These are phyloP conservation scores for Botryobasidium botryosum DNA, from an alignment of 768 basidiomycete genomes.

Conservation along the genomic window DNA sequence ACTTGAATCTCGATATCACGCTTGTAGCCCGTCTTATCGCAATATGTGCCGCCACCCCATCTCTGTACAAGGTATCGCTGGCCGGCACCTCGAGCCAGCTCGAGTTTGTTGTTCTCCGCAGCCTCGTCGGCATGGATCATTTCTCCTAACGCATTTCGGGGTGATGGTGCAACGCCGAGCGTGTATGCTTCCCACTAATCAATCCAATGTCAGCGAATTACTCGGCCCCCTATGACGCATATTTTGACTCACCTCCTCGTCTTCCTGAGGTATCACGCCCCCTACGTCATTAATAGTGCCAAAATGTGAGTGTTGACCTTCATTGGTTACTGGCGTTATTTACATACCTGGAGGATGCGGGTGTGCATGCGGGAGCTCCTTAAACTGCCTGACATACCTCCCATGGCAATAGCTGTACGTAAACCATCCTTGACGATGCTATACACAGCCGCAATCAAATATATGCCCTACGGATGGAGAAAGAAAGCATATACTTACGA, in stretches of 20 bases:
- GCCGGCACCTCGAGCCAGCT: constrained; percentile 62
- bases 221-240: no score
- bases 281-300: constrained; percentile 25
- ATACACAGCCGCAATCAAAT: constrained; percentile 12
- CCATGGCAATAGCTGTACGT: constrained; percentile 96
- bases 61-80: constrained; percentile 61
- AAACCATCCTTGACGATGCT: constrained; percentile 88
- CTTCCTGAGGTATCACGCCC: constrained; percentile 65
- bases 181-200: constrained; percentile 59
- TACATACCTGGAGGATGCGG: constrained; percentile 45
- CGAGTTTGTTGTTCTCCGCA: constrained; percentile 49
- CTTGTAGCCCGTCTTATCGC: constrained; percentile 77
- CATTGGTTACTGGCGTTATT: not conserved
- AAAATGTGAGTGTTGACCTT: not conserved
- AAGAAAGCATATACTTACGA: constrained; percentile 37
- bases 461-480: not conserved
- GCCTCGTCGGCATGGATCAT: constrained; percentile 48
- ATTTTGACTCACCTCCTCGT: constrained; percentile 51
- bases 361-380: constrained; percentile 52
- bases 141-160: constrained; percentile 16
- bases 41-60: constrained; percentile 81
- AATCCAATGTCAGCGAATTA: no score
- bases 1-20: constrained; percentile 95
- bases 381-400: constrained; percentile 89
- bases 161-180: constrained; percentile 47